Conservation (phyloP, 208 protist genomes). For the Strigomonas culicis region DNA sequence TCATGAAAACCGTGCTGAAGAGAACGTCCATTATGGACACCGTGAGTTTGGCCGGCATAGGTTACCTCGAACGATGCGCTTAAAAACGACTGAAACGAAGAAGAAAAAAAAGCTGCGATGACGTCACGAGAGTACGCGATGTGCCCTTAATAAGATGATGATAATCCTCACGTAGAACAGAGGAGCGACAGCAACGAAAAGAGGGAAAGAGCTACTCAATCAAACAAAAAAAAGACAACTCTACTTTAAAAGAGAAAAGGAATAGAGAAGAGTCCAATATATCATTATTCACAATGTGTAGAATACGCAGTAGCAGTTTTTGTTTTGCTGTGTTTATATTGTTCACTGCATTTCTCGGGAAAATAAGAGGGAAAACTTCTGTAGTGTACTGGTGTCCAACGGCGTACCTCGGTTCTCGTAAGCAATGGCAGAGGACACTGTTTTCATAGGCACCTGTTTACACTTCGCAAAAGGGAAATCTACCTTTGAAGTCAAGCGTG, state of each 20-base stretch:
- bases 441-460: not conserved
- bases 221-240: slow-evolving; percentile 10
- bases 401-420: too few species aligned
- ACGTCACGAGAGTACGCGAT: slow-evolving; percentile 12
- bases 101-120: slow-evolving; percentile 15
- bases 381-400: too few species aligned
- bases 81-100: slow-evolving; percentile 14
- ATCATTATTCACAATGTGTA: too few species aligned
- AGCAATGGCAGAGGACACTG: too few species aligned
- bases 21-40: slow-evolving; percentile 23
- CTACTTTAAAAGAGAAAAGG: too few species aligned
- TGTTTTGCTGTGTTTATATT: too few species aligned
- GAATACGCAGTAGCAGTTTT: too few species aligned
- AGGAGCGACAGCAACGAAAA: too few species aligned
- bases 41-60: slow-evolving; percentile 20
- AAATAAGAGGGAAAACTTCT: too few species aligned
- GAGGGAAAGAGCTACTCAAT: too few species aligned
- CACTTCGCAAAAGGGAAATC: slow-evolving; percentile 23
- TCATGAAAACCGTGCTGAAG: slow-evolving; percentile 39
- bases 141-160: slow-evolving; percentile 9
- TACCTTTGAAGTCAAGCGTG: slow-evolving; percentile 39
- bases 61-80: not conserved
- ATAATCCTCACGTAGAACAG: not conserved
- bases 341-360: too few species aligned
- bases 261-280: too few species aligned